Conservation (phyloP, 176 grass and related monocot species). For the Oryza nivara region DNA sequence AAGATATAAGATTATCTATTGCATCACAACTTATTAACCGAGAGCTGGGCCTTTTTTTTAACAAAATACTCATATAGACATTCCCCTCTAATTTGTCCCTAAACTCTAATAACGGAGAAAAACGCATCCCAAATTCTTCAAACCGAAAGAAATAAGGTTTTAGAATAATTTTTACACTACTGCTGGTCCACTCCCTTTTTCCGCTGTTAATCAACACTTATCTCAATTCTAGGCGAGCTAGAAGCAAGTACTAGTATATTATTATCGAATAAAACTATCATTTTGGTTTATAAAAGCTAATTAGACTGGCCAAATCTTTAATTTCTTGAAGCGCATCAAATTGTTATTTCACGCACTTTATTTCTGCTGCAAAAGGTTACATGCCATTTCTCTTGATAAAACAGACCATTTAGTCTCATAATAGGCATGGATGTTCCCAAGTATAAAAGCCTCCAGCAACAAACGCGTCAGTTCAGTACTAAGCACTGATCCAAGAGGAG, state of each 20-base stretch:
- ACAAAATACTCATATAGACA: neutral
- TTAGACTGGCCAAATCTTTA: neutral
- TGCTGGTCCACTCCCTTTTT: too few species aligned
- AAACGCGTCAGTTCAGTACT: neutral
- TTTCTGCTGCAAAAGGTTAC: neutral
- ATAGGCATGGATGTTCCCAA: neutral
- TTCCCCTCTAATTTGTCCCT: neutral
- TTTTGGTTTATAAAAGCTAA: neutral
- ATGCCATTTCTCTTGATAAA: neutral
- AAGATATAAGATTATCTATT: neutral
- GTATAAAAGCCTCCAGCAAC: conserved; percentile 3
- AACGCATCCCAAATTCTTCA: neutral
- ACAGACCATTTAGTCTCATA: neutral
- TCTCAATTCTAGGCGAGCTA: neutral
- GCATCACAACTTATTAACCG: neutral
- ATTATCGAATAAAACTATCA: neutral
- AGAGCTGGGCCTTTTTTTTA: neutral
- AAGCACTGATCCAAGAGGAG: neutral
- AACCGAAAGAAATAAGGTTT: too few species aligned
- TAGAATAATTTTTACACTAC: too few species aligned
- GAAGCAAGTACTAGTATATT: neutral
- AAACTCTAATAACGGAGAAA: neutral
- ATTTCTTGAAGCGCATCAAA: neutral
- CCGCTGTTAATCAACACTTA: neutral
- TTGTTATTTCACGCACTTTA: neutral